Conservation (phyloP, 257 asterid species). For the Solanum ossicruentum region DNA sequence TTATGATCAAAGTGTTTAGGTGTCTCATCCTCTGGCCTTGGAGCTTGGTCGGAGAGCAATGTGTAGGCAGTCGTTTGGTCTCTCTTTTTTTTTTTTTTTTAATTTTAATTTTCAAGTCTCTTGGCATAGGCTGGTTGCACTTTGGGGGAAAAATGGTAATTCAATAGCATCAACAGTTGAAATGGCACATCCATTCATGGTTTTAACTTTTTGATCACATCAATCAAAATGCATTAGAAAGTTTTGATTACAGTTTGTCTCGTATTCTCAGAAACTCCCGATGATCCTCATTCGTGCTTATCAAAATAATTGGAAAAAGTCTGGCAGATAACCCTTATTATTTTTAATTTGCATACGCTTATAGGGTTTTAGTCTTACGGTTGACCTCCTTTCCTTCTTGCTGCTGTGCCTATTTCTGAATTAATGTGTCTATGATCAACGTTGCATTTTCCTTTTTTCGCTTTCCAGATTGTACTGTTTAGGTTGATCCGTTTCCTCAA, state of each 20-base stretch:
- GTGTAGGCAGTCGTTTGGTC: not conserved
- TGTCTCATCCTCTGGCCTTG: not conserved
- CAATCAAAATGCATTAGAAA: not conserved
- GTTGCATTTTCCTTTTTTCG: not conserved
- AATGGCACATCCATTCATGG: not conserved
- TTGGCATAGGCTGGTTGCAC: conserved; percentile 21
- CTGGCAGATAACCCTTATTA: not conserved
- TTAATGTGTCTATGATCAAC: not conserved
- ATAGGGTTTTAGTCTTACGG: not conserved
- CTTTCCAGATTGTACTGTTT: not conserved
- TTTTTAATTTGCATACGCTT: not conserved
- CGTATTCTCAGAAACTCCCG: not conserved
- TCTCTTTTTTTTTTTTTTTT: not conserved
- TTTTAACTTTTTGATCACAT: not conserved
- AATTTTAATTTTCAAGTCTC: not conserved
- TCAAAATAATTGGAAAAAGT: not conserved
- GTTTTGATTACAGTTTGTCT: not conserved
- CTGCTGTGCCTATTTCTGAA: not conserved
- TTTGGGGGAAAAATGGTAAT: not conserved
- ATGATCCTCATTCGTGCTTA: not conserved
- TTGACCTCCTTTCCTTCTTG: not conserved
- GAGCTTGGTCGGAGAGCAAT: not conserved
- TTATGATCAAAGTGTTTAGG: not conserved
- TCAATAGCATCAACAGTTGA: not conserved
- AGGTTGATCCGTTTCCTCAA: not conserved